Evolutionary conservation across 768 basidiomycete species (phyloP), one percentile per base, ranked within the genome.

Genomic region (Xerocomus potaroensis): DNA sequence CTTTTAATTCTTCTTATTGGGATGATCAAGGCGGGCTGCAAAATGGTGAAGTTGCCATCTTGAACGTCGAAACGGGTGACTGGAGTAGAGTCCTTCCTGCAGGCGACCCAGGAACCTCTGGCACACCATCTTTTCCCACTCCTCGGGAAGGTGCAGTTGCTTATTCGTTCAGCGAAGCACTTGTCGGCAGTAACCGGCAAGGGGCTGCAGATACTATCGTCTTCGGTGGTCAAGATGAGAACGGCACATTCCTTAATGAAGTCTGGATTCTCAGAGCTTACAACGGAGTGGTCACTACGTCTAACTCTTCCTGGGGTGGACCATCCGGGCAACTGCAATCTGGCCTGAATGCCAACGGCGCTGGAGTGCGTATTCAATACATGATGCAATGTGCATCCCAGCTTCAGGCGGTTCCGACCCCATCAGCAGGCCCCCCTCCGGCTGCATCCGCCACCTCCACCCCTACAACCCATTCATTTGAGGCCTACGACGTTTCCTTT

Each of bases 191-290:
- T 7, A 65, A 73, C 31, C 72, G 77, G 19, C 61, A 57, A 19
- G 56, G 56, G 16, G 77, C 75, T 16, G 72, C 85, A 21, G 89
- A 91, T 59, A 84, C 79, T 15, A 74, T 91, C 36, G 78, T 91
- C 9, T 91, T 88, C 53, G 89, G 89, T 27, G 89, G 89, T 32
- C 76, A 76, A 54, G 86, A 88, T 60, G 69, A 72, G 35, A 61
- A 69, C 45, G 88, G 88, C 12, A 77, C 70, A 21, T 82, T 86
- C 58, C 71, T 89, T 4, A 76, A 80, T 32, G 89, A 91, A 46
- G 59, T 91, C 10, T 91, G 89, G 89, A 62, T 91, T 8, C 71
- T 91, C 50, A 72, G 89, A 43, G 77, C 85, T 4, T 91, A 90
- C 63, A 72, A 75, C 50, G 83, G 73, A n/a, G 64, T 73, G 26